These are phyloP conservation scores for Ceratocystiopsis minuta DNA, from an alignment of 2,329 filamentous ascomycete genomes.

Conservation along the genomic window DNA sequence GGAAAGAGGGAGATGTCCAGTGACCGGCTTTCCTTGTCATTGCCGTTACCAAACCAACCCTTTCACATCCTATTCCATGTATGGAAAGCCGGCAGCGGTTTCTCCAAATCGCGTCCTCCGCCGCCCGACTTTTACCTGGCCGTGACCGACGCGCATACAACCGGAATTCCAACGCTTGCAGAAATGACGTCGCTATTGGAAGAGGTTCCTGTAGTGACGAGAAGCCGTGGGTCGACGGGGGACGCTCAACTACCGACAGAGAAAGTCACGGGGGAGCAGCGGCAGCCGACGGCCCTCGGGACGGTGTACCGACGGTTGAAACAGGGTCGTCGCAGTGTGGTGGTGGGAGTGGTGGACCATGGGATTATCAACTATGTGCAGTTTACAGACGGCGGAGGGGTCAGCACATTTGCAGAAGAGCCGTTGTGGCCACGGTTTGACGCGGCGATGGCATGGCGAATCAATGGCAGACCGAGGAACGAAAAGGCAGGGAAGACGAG, in stretches of 20 bases:
- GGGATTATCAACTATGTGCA: conserved; percentile 79
- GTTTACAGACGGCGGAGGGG: conserved; percentile 44
- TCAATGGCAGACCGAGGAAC: too few species aligned
- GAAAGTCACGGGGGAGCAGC: too few species aligned
- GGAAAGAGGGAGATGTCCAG: too few species aligned
- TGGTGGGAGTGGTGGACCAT: conserved; percentile 77
- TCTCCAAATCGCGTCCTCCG: conserved; percentile 64
- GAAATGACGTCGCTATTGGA: conserved; percentile 30
- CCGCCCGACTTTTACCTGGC: conserved; percentile 70
- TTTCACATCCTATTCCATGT: conserved; percentile 40
- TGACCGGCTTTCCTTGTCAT: not conserved
- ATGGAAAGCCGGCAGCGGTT: conserved; percentile 27
- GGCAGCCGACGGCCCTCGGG: too few species aligned
- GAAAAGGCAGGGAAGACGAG: not conserved
- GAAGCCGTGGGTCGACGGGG: too few species aligned
- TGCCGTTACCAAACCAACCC: conserved; percentile 28
- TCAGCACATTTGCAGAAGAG: conserved; percentile 52
- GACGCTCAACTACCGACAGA: too few species aligned
- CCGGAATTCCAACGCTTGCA: conserved; percentile 51
- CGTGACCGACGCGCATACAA: conserved; percentile 59
- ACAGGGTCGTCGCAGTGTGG: conserved; percentile 66
- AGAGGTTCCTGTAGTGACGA: too few species aligned
- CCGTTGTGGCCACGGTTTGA: conserved; percentile 46
- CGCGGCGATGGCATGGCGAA: conserved; percentile 17
- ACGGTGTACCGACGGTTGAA: conserved; percentile 59